These are phyloP conservation scores for Penicillium fimorum DNA, from an alignment of 495 filamentous ascomycete species.

Conservation along the genomic window DNA sequence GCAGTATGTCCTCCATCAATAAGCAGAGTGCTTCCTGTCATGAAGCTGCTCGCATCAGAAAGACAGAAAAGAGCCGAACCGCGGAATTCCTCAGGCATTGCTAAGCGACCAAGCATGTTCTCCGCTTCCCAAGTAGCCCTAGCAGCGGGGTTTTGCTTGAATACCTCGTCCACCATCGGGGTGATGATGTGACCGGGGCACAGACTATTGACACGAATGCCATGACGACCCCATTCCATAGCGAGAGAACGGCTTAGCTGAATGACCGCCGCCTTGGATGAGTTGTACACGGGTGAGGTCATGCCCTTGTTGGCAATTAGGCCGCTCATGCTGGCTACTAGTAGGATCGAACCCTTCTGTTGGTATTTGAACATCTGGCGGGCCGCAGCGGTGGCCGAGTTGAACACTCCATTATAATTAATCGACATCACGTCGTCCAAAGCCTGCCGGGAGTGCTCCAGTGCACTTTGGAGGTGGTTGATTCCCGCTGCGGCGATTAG, in stretches of 20 bases:
- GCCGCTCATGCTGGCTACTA: constrained; percentile 80
- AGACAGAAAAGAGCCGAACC: constrained; percentile 61
- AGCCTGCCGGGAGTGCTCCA: constrained; percentile 66
- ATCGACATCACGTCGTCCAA: constrained; percentile 66
- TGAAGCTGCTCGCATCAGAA: constrained; percentile 67
- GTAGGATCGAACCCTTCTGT: constrained; percentile 61
- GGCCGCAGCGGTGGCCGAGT: constrained; percentile 74
- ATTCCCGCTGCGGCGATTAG: constrained; percentile 80
- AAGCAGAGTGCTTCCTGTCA: constrained; percentile 62
- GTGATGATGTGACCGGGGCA: constrained; percentile 72
- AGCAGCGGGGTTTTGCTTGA: constrained; percentile 60
- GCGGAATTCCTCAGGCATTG: constrained; percentile 63
- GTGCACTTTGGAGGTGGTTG: constrained; percentile 68
- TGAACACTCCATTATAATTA: constrained; percentile 75
- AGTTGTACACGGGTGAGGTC: constrained; percentile 66
- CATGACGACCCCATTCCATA: constrained; percentile 69
- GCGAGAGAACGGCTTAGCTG: constrained; percentile 63
- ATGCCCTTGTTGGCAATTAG: constrained; percentile 76
- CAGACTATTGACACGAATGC: constrained; percentile 66
- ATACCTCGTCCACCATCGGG: constrained; percentile 67
- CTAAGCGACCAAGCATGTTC: constrained; percentile 68
- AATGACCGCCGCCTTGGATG: constrained; percentile 67
- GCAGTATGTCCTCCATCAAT: constrained; percentile 65
- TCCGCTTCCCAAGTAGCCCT: constrained; percentile 61
- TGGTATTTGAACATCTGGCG: constrained; percentile 67